Conservation (phyloP, 2,329 filamentous ascomycete species). For the Ploettnerulaceae sp. region DNA sequence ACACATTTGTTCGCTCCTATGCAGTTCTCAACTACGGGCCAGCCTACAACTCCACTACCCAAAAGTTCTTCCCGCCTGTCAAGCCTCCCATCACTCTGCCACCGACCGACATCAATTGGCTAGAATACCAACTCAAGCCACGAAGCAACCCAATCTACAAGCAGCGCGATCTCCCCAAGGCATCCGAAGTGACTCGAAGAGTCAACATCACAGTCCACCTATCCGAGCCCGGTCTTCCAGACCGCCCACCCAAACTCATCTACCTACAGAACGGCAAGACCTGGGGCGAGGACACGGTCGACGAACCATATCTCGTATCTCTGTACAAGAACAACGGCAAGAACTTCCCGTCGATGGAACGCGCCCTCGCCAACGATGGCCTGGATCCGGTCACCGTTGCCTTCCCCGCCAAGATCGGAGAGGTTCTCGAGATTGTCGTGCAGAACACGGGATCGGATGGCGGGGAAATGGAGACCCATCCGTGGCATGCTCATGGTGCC, state of each 20-base stretch:
- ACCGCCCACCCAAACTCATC: constrained; percentile 7
- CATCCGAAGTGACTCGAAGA: constrained; percentile 33
- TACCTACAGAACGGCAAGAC: constrained; percentile 32
- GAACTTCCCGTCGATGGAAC: constrained; percentile 38
- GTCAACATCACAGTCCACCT: constrained; percentile 32
- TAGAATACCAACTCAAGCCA: constrained; percentile 33
- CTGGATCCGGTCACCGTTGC: constrained; percentile 37
- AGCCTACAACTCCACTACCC: not conserved
- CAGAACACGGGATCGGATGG: constrained; percentile 36
- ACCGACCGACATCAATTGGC: constrained; percentile 3
- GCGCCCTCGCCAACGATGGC: constrained; percentile 37
- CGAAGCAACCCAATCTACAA: not conserved
- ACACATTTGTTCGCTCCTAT: constrained; percentile 35
- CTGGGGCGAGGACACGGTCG: constrained; percentile 32
- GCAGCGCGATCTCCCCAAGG: constrained; percentile 25
- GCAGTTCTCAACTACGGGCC: constrained; percentile 37
- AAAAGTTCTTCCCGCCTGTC: constrained; percentile 1
- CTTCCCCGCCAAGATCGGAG: constrained; percentile 40
- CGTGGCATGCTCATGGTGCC: constrained; percentile 41
- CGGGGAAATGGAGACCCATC: constrained; percentile 36
- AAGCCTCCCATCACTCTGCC: not conserved
- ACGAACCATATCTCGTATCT: constrained; percentile 39
- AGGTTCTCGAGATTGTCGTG: constrained; percentile 40
- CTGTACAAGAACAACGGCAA: constrained; percentile 37
- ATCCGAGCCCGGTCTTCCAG: constrained; percentile 2